Evolutionary conservation across 208 protist genomes (phyloP).

Genomic region (Crithidia mellificae): DNA sequence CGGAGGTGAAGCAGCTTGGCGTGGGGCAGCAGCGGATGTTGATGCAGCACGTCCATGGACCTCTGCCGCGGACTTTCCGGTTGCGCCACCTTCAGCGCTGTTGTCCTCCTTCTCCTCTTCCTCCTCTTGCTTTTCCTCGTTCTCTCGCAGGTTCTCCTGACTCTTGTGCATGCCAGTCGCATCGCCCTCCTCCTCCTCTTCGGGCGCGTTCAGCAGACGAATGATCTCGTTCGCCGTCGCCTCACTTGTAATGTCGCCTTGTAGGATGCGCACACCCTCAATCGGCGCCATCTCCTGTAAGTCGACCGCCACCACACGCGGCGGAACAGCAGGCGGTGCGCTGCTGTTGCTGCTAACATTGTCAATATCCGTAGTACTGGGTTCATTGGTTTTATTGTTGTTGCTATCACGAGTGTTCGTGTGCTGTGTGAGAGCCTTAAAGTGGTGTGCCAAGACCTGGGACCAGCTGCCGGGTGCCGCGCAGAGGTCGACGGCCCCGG

Average conservation of each 20-base stretch:
- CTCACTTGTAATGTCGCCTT: conserved; percentile 91
- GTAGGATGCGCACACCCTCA: conserved; percentile 90
- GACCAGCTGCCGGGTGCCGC: conserved; percentile 96
- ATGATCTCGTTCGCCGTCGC: conserved; percentile 90
- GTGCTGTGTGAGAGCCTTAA: too few species aligned
- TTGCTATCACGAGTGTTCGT: too few species aligned
- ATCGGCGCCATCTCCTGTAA: conserved; percentile 99
- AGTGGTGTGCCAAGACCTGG: conserved; percentile 87
- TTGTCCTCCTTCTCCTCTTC: neutral
- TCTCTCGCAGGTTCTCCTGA: too few species aligned
- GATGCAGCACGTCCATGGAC: too few species aligned
- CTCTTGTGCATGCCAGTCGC: too few species aligned
- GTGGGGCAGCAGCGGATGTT: too few species aligned
- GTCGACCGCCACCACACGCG: conserved; percentile 95
- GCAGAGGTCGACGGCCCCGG: conserved; percentile 98
- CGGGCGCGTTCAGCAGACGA: conserved; percentile 80
- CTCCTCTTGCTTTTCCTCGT: too few species aligned
- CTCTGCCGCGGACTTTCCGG: too few species aligned
- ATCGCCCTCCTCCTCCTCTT: neutral
- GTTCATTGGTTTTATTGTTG: neutral
- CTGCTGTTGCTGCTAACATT: neutral
- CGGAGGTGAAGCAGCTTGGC: too few species aligned
- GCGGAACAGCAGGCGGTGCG: neutral
- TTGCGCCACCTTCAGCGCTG: too few species aligned
- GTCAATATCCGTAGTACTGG: too few species aligned